These are phyloP conservation scores for Marasmius sp. DNA, from an alignment of 1,284 basidiomycete genomes.

Conservation along the genomic window DNA sequence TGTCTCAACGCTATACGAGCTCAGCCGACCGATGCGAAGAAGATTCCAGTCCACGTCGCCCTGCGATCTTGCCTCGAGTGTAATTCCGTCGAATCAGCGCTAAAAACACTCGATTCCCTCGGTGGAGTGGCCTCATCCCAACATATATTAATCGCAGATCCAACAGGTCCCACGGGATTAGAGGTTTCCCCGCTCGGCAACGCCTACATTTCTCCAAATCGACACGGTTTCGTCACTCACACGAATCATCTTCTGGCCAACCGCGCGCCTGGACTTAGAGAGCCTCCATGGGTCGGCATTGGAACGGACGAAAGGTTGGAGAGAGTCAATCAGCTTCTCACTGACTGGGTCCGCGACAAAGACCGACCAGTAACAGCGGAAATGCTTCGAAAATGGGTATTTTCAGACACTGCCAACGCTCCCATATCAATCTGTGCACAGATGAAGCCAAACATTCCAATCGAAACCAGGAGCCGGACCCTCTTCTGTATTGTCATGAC, in stretches of 20 bases:
- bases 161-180: conserved; percentile 10
- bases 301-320: conserved; percentile 14
- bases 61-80: conserved; percentile 15
- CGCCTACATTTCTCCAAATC: conserved; percentile 5
- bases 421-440: conserved; percentile 16
- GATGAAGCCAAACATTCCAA: conserved; percentile 9
- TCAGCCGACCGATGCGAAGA: conserved; percentile 12
- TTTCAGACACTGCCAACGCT: conserved; percentile 14
- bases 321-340: conserved; percentile 12
- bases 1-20: conserved; percentile 20
- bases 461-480: conserved; percentile 12
- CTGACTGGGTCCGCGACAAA: not conserved
- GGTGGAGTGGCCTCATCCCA: conserved; percentile 16
- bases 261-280: not conserved
- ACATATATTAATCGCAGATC: conserved; percentile 17
- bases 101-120: conserved; percentile 7
- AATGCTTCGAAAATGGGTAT: conserved; percentile 8
- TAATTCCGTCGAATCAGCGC: conserved; percentile 9
- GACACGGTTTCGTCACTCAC: conserved; percentile 11
- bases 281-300: conserved; percentile 13
- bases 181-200: conserved; percentile 16
- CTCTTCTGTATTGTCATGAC: conserved; percentile 17
- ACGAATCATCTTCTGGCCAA: conserved; percentile 18
- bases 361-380: not conserved
- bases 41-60: conserved; percentile 16